phyloP scores from a whole-genome alignment of 164 flowering plant genomes.

The Chimonanthus salicifolius region DNA sequence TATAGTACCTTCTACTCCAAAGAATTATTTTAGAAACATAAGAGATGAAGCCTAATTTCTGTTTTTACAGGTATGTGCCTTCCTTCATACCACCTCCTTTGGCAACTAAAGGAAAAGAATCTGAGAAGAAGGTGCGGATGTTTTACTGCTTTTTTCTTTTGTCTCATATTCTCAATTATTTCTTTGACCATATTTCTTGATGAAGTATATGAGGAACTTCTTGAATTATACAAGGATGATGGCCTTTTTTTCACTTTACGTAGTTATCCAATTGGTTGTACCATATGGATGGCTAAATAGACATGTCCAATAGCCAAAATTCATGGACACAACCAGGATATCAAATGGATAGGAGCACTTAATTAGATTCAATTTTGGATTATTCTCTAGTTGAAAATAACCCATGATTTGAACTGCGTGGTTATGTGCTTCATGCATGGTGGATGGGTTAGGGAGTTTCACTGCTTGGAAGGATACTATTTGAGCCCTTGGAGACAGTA shows the following conservation, averaged over 20 bases:
- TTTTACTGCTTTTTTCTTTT: neutral
- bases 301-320: neutral
- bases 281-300: neutral
- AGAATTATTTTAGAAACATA: neutral
- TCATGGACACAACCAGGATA: neutral
- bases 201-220: neutral
- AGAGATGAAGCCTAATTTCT: constrained; percentile 4
- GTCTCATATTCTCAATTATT: neutral
- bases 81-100: constrained; percentile 90
- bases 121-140: constrained; percentile 68
- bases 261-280: neutral
- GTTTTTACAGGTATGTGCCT: constrained; percentile 83
- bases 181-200: neutral
- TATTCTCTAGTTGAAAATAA: neutral
- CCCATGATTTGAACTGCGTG: neutral
- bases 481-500: neutral
- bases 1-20: neutral
- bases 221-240: neutral
- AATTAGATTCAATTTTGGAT: neutral
- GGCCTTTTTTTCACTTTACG: neutral
- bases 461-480: neutral
- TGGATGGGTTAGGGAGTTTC: neutral
- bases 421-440: neutral
- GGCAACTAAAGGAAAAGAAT: constrained; percentile 78
- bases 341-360: neutral